Conservation (phyloP, 148 eudicot genomes). For the Polygonum maritimum region DNA sequence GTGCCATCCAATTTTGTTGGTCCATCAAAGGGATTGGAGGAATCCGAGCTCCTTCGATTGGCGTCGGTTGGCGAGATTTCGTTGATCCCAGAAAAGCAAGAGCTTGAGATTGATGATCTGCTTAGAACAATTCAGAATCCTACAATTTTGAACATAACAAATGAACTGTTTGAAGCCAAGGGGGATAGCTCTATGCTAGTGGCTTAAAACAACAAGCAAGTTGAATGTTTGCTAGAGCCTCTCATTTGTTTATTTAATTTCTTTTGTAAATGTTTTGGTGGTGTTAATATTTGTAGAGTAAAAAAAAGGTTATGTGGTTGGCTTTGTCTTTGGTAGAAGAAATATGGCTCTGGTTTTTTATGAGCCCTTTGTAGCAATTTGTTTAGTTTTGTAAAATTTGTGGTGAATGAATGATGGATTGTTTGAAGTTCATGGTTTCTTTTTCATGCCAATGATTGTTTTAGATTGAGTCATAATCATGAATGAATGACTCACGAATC, state of each 20-base stretch:
- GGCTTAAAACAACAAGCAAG: background rate
- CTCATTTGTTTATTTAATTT: background rate
- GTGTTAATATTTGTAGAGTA: background rate
- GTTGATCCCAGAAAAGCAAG: background rate
- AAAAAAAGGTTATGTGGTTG: background rate
- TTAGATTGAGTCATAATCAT: background rate
- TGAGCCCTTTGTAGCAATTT: background rate
- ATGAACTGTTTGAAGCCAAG: background rate
- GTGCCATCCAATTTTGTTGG: conserved; percentile 22
- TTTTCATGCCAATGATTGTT: background rate
- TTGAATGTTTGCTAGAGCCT: background rate
- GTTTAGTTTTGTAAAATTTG: background rate
- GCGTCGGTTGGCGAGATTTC: conserved; percentile 56
- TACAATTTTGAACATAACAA: background rate
- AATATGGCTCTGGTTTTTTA: background rate
- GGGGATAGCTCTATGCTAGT: conserved; percentile 2
- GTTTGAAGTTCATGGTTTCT: background rate
- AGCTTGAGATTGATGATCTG: conserved; percentile 22
- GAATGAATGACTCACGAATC: background rate
- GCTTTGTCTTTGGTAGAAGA: background rate
- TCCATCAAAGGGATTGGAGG: conserved; percentile 72
- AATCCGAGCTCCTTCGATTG: conserved; percentile 52
- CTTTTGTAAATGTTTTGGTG: background rate
- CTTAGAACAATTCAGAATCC: conserved; percentile 15
- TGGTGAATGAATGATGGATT: background rate